Evolutionary conservation across 306 rosid genomes (phyloP).

Genomic region (Coriaria nepalensis): DNA sequence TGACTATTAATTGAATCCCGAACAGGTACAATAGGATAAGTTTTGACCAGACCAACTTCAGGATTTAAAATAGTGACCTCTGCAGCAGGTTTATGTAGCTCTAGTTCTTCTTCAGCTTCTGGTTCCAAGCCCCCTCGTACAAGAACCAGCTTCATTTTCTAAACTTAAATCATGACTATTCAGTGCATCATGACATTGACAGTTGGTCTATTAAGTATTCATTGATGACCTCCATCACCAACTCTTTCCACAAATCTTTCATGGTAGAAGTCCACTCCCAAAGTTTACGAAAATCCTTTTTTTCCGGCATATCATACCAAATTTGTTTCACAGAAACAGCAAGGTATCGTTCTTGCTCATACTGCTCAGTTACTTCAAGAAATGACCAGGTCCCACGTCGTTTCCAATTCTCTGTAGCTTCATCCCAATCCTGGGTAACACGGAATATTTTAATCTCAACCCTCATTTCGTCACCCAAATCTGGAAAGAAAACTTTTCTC

Average conservation of each 20-base stretch:
- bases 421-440: slow-evolving; percentile 69
- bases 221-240: slow-evolving; percentile 38
- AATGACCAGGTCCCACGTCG: slow-evolving; percentile 57
- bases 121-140: not conserved
- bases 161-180: slow-evolving; percentile 10
- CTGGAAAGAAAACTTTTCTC: slow-evolving; percentile 63
- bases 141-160: slow-evolving; percentile 9
- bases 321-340: slow-evolving; percentile 60
- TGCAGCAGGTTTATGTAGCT: not conserved
- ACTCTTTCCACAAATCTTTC: slow-evolving; percentile 42
- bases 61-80: not conserved
- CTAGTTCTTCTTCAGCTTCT: no score
- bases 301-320: slow-evolving; percentile 59
- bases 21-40: not conserved
- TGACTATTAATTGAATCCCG: not conserved
- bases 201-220: slow-evolving; percentile 22
- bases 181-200: slow-evolving; percentile 1
- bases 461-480: slow-evolving; percentile 63
- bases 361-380: slow-evolving; percentile 59
- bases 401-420: slow-evolving; percentile 40
- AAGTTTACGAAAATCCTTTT: slow-evolving; percentile 26
- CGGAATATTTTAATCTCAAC: slow-evolving; percentile 25
- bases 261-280: slow-evolving; percentile 51
- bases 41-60: not conserved
- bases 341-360: slow-evolving; percentile 22